Evolutionary conservation across 2,329 filamentous ascomycete genomes (phyloP), one percentile per base, ranked within the genome.

Genomic region (Zasmidium angulare): DNA sequence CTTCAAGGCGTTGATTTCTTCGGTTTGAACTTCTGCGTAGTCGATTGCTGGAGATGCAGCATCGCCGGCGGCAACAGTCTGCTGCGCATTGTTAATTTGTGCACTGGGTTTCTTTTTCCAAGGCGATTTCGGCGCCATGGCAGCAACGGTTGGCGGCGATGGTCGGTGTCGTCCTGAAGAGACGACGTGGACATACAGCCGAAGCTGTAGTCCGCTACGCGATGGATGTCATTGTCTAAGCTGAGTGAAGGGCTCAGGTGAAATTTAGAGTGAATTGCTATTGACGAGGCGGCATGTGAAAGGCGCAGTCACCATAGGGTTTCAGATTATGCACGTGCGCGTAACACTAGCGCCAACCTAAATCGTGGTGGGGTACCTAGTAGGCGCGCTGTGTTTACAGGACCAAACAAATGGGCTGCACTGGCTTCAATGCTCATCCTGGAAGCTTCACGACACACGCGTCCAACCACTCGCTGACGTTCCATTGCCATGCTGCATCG

Each of bases 11-110:
- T 95, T 85, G 58, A 96, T 82, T 78, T 98, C 95, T 72, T 96
- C 90, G 69, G 89, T 82, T 77, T 98, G 95, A 31, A 90, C 86
- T 76, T 96, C 89, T 65, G 87, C 85, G 77, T 97, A 96, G 71
- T 92, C 80, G 59, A 82, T 82, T 46, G 77, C 69, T 36, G 77
- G 68, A 64, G 53, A 53, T n/a, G 53, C 49, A 36, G 54, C 53
- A 22, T 59, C 49, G 40, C 53, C 23, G n/a, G 52, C 55, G 24
- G 63, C 55, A 12, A 58, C 50, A 52, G 52, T 63, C 51, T 63
- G 60, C 50, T 64, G 63, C 46, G 61, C 67, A 64, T 69, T 69
- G 40, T 72, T 68, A 26, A n/a, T n/a, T n/a, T 63, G 63, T 24
- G 60, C 54, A 48, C 47, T 58, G 36, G 61, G 58, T 31, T 61